Evolutionary conservation across 169 alveolate genomes (phyloP), one percentile per base, ranked within the genome.

Genomic region (Eimeria mitis): DNA sequence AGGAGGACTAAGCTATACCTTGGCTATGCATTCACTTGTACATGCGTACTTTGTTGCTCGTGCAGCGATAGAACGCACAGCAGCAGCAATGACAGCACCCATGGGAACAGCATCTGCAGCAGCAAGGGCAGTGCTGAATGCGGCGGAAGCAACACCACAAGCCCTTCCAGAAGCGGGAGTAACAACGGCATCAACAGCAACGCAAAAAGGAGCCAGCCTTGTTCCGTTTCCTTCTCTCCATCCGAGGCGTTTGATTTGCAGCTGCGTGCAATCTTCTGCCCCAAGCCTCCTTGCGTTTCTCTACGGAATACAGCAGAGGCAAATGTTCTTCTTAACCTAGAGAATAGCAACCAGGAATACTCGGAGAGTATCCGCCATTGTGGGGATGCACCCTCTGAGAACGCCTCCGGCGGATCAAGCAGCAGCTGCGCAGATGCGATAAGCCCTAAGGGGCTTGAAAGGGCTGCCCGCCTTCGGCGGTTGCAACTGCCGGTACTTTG

Each of bases 191-290:
- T 0, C 88, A 78, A 49, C 44, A 44, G 84, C 56, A 40, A 16
- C 59, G 25, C 65, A 7, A 47, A 44, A 44, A 9, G 63, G 68
- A 49, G 37, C 19, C 56, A 52, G 42, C 49, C 37, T 7, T 19
- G 90, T 31, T 5, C 90, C 21, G 21, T 83, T 34, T 52, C 90
- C 25, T 83, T 56, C 54, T 83, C 90, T 37, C 90, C 90, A 28
- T 75, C 90, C 7, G 90, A 83, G 90, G 90, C 90, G 40, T 83
- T 83, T 83, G 90, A 83, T 54, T 54, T 83, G 90, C 90, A 83
- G 90, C 56, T 83, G 31, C 37, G 54, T 14, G 90, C 59, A 34
- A 56, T 83, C 31, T 83, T 83, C 40, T 83, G 90, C 37, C 73
- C 90, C 13, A 83, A 37, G 31, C 76, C 90, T 14, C 9, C 90